These are phyloP conservation scores for Pleurotus tuber-regium DNA, from an alignment of 768 basidiomycete species.

Conservation along the genomic window DNA sequence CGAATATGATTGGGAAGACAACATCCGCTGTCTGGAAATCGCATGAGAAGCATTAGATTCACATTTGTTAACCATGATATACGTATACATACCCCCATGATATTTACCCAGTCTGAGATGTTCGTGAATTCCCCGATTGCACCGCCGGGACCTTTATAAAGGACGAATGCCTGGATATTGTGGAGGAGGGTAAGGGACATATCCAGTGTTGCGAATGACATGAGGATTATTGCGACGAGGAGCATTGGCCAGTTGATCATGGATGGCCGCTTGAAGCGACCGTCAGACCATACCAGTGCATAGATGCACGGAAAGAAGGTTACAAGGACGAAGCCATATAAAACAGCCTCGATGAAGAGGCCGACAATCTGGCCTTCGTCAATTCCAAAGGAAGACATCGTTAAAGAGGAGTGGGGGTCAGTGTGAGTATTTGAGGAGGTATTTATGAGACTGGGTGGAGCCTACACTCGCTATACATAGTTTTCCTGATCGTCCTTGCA, in stretches of 20 bases:
- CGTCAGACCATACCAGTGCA: neutral
- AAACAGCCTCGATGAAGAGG: slow-evolving; percentile 1
- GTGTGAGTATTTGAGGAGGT: too few relatives aligned
- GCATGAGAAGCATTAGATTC: neutral
- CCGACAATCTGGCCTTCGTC: neutral
- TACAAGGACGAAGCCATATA: neutral
- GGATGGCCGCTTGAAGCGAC: neutral
- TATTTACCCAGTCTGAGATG: slow-evolving; percentile 15
- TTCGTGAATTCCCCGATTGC: slow-evolving; percentile 5
- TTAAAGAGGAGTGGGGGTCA: too few relatives aligned
- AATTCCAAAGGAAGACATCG: neutral
- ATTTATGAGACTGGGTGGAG: too few relatives aligned
- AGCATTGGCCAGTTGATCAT: slow-evolving; percentile 12
- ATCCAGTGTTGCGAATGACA: slow-evolving; percentile 11
- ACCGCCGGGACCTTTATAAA: slow-evolving; percentile 12
- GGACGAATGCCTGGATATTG: slow-evolving; percentile 15
- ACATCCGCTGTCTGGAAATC: slow-evolving; percentile 8
- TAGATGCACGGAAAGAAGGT: neutral
- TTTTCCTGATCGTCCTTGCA: too few relatives aligned
- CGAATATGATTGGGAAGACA: slow-evolving; percentile 6
- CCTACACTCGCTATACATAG: too few relatives aligned
- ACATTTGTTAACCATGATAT: neutral
- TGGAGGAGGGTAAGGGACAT: slow-evolving; percentile 11
- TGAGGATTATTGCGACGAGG: slow-evolving; percentile 10
- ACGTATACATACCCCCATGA: slow-evolving; percentile 11